A percentile compares a stretch with the other conserved stretches of the same genome.
Evolutionary conservation across 306 rosid genomes (phyloP).

Genomic region (Phaseolus lunatus): DNA sequence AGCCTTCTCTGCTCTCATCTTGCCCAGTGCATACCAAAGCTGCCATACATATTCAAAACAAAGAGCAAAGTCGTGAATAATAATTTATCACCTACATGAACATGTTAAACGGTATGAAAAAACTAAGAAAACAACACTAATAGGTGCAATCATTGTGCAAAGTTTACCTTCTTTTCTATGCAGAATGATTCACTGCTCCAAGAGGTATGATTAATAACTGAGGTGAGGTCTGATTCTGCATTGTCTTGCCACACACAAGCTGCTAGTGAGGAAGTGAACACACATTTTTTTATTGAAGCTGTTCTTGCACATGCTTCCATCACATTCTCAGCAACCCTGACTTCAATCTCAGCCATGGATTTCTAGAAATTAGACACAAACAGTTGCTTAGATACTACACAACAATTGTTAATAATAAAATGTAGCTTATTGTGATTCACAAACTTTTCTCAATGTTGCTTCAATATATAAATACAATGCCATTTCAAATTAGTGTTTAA

Average conservation of each 20-base stretch:
- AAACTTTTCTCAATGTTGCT: no score
- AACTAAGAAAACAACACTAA: not conserved
- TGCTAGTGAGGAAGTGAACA: constrained; percentile 82
- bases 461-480: no score
- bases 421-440: no score
- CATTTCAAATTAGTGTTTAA: no score
- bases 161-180: constrained; percentile 64
- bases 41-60: constrained; percentile 43
- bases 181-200: constrained; percentile 85
- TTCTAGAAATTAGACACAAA: constrained; percentile 53
- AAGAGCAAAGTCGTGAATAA: not conserved
- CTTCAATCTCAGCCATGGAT: constrained; percentile 88
- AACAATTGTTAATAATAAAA: not conserved
- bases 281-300: constrained; percentile 70
- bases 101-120: not conserved
- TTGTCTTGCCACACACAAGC: constrained; percentile 81
- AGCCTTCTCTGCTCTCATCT: constrained; percentile 77
- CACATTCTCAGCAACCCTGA: constrained; percentile 73
- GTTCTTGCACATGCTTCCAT: constrained; percentile 85
- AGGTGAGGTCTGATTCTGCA: constrained; percentile 36
- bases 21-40: constrained; percentile 96
- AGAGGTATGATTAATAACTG: constrained; percentile 57
- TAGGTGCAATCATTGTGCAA: not conserved
- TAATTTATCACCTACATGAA: not conserved
- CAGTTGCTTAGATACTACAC: constrained; percentile 21